Conservation (phyloP, 78 protist genomes). For the Salpingoeca rosetta region DNA sequence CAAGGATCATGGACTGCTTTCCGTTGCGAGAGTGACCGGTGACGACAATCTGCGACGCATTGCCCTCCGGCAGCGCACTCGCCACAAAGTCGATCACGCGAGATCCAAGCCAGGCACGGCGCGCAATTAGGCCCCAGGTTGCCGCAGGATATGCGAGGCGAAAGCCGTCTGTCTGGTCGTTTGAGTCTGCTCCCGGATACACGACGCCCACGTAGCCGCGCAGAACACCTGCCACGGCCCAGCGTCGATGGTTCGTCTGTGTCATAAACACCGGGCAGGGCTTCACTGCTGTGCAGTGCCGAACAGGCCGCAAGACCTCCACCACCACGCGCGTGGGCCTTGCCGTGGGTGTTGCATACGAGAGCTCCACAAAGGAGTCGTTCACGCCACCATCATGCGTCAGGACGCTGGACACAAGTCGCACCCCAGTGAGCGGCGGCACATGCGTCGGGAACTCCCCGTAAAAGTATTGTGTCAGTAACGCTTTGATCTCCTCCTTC, state of each 20-base stretch:
- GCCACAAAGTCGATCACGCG: background rate
- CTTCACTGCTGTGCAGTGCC: background rate
- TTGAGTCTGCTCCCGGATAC: constrained; percentile 15
- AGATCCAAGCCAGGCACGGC: constrained; percentile 13
- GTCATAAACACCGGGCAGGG: constrained; percentile 23
- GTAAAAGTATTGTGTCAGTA: background rate
- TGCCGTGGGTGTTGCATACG: background rate
- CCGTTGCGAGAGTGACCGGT: constrained; percentile 25
- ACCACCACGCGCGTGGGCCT: too few relatives aligned
- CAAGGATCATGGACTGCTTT: constrained; percentile 5
- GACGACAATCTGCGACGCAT: background rate
- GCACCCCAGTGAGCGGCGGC: background rate
- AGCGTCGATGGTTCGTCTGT: constrained; percentile 12
- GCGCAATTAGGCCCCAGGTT: constrained; percentile 2
- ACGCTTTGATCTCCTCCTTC: background rate
- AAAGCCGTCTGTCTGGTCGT: constrained; percentile 1
- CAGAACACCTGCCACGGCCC: background rate
- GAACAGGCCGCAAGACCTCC: too few relatives aligned
- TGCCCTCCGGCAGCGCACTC: background rate
- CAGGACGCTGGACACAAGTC: background rate
- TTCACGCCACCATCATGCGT: background rate
- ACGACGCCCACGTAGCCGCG: constrained; percentile 1
- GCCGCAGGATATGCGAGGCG: constrained; percentile 10
- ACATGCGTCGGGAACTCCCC: background rate
- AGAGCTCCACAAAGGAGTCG: background rate